These are phyloP conservation scores for Ajuga chamaepitys DNA, from an alignment of 257 asterid species.

Conservation along the genomic window DNA sequence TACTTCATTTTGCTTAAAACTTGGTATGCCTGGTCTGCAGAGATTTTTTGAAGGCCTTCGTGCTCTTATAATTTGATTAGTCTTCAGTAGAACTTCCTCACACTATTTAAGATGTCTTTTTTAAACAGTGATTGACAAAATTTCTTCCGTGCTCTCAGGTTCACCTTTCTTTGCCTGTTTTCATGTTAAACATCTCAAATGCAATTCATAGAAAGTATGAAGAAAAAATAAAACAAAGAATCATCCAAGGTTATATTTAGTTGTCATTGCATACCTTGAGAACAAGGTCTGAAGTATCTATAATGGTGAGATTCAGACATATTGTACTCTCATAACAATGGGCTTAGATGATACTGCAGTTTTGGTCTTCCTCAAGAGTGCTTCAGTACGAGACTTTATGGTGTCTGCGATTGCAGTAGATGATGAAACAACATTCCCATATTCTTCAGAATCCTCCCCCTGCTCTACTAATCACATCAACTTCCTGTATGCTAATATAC, in stretches of 20 bases:
- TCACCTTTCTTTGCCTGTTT: too few relatives aligned
- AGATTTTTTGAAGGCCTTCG: not conserved
- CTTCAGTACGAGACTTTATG: too few relatives aligned
- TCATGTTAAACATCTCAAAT: too few relatives aligned
- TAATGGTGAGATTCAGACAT: slow-evolving; percentile 92
- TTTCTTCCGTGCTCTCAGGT: slow-evolving; percentile 72
- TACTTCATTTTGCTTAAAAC: too few relatives aligned
- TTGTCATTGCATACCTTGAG: slow-evolving; percentile 53
- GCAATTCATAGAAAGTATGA: too few relatives aligned
- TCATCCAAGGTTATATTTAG: not conserved
- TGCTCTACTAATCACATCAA: too few relatives aligned
- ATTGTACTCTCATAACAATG: slow-evolving; percentile 90
- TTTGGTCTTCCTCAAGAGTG: too few relatives aligned
- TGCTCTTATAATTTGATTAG: not conserved
- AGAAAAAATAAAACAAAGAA: too few relatives aligned
- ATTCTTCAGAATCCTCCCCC: too few relatives aligned
- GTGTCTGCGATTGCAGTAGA: too few relatives aligned
- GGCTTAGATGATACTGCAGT: slow-evolving; percentile 89
- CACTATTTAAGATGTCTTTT: not conserved
- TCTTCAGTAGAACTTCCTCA: not conserved
- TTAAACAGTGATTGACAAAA: slow-evolving; percentile 67
- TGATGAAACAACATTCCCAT: too few relatives aligned
- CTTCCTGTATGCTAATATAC: too few relatives aligned
- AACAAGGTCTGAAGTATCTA: slow-evolving; percentile 94
- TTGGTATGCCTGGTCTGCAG: not conserved